Conservation (phyloP, 768 basidiomycete genomes). For the Obba rivulosa region DNA sequence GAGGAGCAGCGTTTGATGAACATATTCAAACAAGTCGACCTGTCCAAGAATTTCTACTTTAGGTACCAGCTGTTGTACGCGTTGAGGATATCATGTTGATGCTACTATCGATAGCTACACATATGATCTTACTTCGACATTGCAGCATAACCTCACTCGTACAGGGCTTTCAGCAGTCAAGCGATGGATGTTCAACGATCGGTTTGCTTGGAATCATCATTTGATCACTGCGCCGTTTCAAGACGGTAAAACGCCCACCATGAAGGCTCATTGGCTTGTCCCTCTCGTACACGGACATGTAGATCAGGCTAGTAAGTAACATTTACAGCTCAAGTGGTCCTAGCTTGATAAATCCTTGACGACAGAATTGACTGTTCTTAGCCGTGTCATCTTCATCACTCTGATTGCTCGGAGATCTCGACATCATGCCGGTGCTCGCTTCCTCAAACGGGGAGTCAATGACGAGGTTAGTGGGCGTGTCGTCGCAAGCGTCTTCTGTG, state of each 20-base stretch:
- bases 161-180: slow-evolving; percentile 36
- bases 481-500: background rate
- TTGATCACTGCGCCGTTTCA: slow-evolving; percentile 70
- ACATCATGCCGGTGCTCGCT: slow-evolving; percentile 93
- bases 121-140: slow-evolving; percentile 93
- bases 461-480: slow-evolving; percentile 55
- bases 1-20: slow-evolving; percentile 88
- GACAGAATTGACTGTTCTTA: slow-evolving; percentile 83
- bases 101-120: slow-evolving; percentile 58
- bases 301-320: slow-evolving; percentile 91
- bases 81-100: slow-evolving; percentile 1
- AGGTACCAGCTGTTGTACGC: slow-evolving; percentile 42
- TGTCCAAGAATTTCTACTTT: slow-evolving; percentile 99
- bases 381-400: slow-evolving; percentile 87
- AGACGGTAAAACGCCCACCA: slow-evolving; percentile 30
- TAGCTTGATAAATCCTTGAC: background rate
- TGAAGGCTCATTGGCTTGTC: slow-evolving; percentile 76
- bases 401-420: slow-evolving; percentile 93
- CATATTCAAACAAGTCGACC: slow-evolving; percentile 93
- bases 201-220: slow-evolving; percentile 94
- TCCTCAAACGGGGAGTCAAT: slow-evolving; percentile 91
- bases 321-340: background rate
- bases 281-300: slow-evolving; percentile 95
- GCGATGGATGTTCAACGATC: slow-evolving; percentile 72
- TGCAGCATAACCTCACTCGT: slow-evolving; percentile 85